These are phyloP conservation scores for Hypoxylon sp. DNA, from an alignment of 2,329 filamentous ascomycete species.

Conservation along the genomic window DNA sequence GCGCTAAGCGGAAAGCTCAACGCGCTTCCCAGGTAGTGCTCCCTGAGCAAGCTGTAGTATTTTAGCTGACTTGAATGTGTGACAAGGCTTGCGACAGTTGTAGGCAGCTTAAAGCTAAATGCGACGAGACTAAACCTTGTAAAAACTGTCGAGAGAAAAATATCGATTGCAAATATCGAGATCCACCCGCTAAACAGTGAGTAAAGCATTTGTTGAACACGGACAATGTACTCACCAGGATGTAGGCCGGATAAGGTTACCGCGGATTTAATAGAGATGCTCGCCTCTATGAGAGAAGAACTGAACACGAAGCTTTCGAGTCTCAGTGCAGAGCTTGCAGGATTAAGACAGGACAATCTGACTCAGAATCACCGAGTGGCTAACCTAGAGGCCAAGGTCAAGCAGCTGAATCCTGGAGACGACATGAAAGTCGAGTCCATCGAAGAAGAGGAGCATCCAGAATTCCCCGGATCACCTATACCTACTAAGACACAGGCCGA, in stretches of 20 bases:
- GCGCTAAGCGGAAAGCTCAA: constrained; percentile 73
- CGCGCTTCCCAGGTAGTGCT: constrained; percentile 72
- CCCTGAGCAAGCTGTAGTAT: constrained; percentile 5
- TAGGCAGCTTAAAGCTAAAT: constrained; percentile 89
- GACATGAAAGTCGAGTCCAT: constrained; percentile 54
- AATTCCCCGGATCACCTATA: constrained; percentile 46
- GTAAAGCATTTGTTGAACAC: constrained; percentile 53
- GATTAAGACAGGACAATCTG: constrained; percentile 31
- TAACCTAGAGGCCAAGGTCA: constrained; percentile 57
- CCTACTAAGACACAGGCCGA: constrained; percentile 45
- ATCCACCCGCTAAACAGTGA: constrained; percentile 92
- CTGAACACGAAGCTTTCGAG: constrained; percentile 57
- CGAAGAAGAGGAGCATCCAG: constrained; percentile 53
- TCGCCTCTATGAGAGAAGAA: constrained; percentile 55
- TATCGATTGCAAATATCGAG: constrained; percentile 87
- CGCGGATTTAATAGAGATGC: constrained; percentile 72
- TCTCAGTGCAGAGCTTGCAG: constrained; percentile 52
- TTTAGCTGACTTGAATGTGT: constrained; percentile 47
- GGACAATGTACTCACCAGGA: constrained; percentile 29
- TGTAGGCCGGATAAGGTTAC: constrained; percentile 71
- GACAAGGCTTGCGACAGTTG: constrained; percentile 90
- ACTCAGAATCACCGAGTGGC: constrained; percentile 54
- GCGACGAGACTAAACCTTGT: constrained; percentile 86
- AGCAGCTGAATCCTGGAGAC: constrained; percentile 49
- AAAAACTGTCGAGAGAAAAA: constrained; percentile 92